These are phyloP conservation scores for Carex myosuroides DNA, from an alignment of 176 grass and related monocot species.

Conservation along the genomic window DNA sequence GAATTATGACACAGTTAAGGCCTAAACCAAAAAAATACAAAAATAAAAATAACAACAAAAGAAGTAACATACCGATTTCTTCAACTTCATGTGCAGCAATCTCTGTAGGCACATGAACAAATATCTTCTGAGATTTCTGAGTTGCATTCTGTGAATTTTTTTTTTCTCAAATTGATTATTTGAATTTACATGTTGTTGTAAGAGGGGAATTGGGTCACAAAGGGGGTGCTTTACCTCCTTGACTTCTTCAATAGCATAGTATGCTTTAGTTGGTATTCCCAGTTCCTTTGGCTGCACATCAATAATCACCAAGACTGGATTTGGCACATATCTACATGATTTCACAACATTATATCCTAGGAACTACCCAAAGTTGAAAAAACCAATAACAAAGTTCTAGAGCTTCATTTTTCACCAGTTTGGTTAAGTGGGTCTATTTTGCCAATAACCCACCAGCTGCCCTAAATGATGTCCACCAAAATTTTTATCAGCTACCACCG, in stretches of 20 bases:
- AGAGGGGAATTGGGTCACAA: not conserved
- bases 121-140: constrained; percentile 96
- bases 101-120: constrained; percentile 96
- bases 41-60: not conserved
- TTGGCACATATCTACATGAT: constrained; percentile 65
- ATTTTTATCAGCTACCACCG: not conserved
- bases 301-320: constrained; percentile 94
- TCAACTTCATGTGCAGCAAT: constrained; percentile 97
- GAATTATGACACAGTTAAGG: not conserved
- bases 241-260: constrained; percentile 90
- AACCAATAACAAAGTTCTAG: not conserved
- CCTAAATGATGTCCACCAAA: not conserved
- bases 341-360: not conserved
- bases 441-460: not conserved
- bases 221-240: constrained; percentile 47
- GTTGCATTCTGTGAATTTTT: constrained; percentile 62
- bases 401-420: not conserved
- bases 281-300: constrained; percentile 92
- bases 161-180: constrained; percentile 8
- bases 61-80: constrained; percentile 61
- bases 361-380: not conserved
- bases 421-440: not conserved
- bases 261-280: constrained; percentile 94
- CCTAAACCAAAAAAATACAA: not conserved
- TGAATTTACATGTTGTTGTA: not conserved